Percentiles rank a stretch among this genome's conserved stretches.
phyloP scores from a whole-genome alignment of 2,329 filamentous ascomycete genomes.

The Helminthosporium solani region DNA sequence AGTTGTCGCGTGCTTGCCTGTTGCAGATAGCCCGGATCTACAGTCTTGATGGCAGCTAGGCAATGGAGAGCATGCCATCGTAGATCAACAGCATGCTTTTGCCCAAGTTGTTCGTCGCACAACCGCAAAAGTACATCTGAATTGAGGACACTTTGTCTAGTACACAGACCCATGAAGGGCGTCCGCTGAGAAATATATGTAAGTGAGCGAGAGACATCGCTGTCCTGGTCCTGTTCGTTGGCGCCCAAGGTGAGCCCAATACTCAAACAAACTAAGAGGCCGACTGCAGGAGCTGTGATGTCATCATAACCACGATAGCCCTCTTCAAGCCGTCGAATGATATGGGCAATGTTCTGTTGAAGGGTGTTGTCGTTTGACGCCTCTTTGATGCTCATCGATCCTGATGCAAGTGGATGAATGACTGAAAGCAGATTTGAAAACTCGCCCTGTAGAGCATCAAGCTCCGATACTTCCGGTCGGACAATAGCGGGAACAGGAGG shows the following conservation, averaged over 20 bases:
- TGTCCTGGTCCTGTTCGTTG: constrained; percentile 21
- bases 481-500: constrained; percentile 69
- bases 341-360: constrained; percentile 62
- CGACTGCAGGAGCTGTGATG: constrained; percentile 73
- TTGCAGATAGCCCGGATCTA: constrained; percentile 20
- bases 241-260: constrained; percentile 66
- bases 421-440: constrained; percentile 69
- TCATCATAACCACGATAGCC: constrained; percentile 82
- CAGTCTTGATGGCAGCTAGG: constrained; percentile 26
- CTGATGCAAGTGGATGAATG: constrained; percentile 30
- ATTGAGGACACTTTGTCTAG: constrained; percentile 9
- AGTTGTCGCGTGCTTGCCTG: constrained; percentile 36
- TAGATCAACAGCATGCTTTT: constrained; percentile 28
- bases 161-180: constrained; percentile 33
- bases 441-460: constrained; percentile 75
- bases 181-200: constrained; percentile 29
- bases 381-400: constrained; percentile 23
- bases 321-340: constrained; percentile 67
- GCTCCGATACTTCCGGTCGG: constrained; percentile 67
- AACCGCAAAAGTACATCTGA: constrained; percentile 19
- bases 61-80: constrained; percentile 40
- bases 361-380: constrained; percentile 39
- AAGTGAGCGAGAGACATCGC: constrained; percentile 19
- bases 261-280: constrained; percentile 75
- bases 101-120: constrained; percentile 21